A percentile compares a stretch with the other conserved stretches of the same genome.
Evolutionary conservation across 1,139 yeast genomes (phyloP).

Genomic region (Protomyces inouyei): DNA sequence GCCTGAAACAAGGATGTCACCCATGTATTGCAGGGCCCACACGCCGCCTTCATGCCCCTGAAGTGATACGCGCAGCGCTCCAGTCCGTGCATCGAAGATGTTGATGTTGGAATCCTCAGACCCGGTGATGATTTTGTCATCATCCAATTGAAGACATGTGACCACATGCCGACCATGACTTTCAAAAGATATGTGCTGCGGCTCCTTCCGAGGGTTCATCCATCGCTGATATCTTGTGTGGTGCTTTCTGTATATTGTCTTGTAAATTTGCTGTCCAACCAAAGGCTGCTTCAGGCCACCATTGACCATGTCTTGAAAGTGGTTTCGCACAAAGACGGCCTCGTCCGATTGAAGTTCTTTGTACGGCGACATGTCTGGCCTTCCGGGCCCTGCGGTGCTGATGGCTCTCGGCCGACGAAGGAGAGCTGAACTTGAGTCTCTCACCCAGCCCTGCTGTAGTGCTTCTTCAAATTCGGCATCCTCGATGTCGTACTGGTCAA

Average conservation of each 20-base stretch:
- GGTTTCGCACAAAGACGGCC: conserved; percentile 21
- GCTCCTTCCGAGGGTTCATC: conserved; percentile 71
- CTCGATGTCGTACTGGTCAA: conserved; percentile 37
- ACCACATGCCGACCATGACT: conserved; percentile 81
- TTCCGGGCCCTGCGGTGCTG: neutral
- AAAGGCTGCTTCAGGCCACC: conserved; percentile 27
- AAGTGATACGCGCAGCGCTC: conserved; percentile 48
- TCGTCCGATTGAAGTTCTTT: neutral
- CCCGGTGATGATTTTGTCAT: conserved; percentile 84
- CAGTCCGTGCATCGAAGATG: conserved; percentile 73
- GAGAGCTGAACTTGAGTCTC: neutral
- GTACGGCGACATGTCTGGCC: neutral
- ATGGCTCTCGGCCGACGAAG: neutral
- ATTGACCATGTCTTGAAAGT: conserved; percentile 25
- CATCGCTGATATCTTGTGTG: conserved; percentile 65
- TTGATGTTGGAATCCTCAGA: conserved; percentile 82
- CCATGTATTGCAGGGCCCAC: conserved; percentile 90
- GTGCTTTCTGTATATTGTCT: conserved; percentile 62
- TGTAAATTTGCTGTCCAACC: conserved; percentile 41
- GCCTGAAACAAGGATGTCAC: conserved; percentile 76
- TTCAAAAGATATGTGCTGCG: conserved; percentile 62
- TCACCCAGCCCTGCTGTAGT: conserved; percentile 10
- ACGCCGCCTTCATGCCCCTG: conserved; percentile 96
- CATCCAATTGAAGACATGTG: conserved; percentile 90
- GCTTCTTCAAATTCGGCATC: conserved; percentile 22